Conservation (phyloP, 345 rosid genomes). For the Corchorus capsularis region DNA sequence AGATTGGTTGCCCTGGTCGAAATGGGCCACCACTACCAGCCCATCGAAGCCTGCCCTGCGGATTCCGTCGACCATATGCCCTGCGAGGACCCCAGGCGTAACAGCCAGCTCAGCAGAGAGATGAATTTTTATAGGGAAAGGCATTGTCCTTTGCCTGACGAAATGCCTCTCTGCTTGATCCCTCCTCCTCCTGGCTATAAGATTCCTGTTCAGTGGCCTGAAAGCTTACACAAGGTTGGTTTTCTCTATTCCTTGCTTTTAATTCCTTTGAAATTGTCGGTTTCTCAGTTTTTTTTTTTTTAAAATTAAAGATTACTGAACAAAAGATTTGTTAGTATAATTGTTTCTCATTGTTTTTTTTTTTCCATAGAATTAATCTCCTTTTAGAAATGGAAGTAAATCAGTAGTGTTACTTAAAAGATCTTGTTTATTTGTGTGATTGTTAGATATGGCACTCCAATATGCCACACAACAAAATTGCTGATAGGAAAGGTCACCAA, state of each 20-base stretch:
- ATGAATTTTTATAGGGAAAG: constrained; percentile 95
- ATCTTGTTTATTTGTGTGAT: constrained; percentile 9
- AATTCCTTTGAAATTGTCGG: not conserved
- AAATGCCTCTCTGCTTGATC: constrained; percentile 83
- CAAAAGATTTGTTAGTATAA: not conserved
- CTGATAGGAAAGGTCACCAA: constrained; percentile 97
- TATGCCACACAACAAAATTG: constrained; percentile 96
- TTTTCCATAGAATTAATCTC: not conserved
- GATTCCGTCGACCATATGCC: constrained; percentile 91
- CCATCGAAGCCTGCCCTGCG: constrained; percentile 77
- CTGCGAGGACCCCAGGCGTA: constrained; percentile 91
- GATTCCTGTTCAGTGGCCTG: constrained; percentile 86
- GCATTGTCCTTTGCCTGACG: constrained; percentile 79
- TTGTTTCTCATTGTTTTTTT: not conserved
- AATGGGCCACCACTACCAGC: constrained; percentile 59
- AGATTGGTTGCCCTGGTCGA: constrained; percentile 71
- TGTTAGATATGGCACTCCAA: constrained; percentile 95
- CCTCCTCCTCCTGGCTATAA: constrained; percentile 84
- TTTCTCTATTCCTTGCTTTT: not conserved
- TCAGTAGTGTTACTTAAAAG: constrained; percentile 1
- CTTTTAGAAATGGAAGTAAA: not conserved
- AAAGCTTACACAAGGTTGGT: constrained; percentile 82
- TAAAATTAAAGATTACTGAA: not conserved
- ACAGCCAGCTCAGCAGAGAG: constrained; percentile 86
- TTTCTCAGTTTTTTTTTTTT: not conserved